These are phyloP conservation scores for Datisca glomerata DNA, from an alignment of 306 rosid species.

Conservation along the genomic window DNA sequence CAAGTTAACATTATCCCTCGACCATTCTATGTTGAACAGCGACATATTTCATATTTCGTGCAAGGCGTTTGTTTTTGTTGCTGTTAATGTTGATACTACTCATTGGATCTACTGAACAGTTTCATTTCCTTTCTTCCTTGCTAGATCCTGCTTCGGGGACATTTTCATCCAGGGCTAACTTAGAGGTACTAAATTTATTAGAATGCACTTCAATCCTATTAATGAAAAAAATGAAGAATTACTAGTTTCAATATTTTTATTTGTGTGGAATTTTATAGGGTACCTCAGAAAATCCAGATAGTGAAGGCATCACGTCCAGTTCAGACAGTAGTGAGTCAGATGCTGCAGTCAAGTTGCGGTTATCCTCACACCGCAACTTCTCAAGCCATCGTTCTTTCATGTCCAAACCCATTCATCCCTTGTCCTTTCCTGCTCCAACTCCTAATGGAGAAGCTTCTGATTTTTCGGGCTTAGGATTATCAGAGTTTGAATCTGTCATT, in stretches of 20 bases:
- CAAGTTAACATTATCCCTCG: too few species aligned
- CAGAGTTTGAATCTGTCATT: conserved; percentile 44
- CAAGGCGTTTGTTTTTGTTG: too few species aligned
- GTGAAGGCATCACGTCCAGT: conserved; percentile 38
- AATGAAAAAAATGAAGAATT: neutral
- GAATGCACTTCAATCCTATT: conserved; percentile 4
- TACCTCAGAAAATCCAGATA: conserved; percentile 48
- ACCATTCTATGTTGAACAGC: too few species aligned
- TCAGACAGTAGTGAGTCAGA: conserved; percentile 76
- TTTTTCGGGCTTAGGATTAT: conserved; percentile 24
- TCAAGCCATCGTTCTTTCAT: conserved; percentile 51
- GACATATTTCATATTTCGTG: too few species aligned
- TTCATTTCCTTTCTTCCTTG: conserved; percentile 16
- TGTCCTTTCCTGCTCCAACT: conserved; percentile 38
- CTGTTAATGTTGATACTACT: too few species aligned
- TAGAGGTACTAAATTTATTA: conserved; percentile 47
- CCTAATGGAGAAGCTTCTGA: conserved; percentile 41
- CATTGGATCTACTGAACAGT: conserved; percentile 13
- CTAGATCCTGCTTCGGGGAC: conserved; percentile 46
- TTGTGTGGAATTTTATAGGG: conserved; percentile 44
- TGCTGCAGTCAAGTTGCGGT: conserved; percentile 35
- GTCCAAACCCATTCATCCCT: conserved; percentile 76
- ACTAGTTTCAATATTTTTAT: neutral
- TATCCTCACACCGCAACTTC: conserved; percentile 44
- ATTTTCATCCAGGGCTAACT: conserved; percentile 33